Conservation (phyloP, 2,329 filamentous ascomycete genomes). For the Exophiala xenobiotica region DNA sequence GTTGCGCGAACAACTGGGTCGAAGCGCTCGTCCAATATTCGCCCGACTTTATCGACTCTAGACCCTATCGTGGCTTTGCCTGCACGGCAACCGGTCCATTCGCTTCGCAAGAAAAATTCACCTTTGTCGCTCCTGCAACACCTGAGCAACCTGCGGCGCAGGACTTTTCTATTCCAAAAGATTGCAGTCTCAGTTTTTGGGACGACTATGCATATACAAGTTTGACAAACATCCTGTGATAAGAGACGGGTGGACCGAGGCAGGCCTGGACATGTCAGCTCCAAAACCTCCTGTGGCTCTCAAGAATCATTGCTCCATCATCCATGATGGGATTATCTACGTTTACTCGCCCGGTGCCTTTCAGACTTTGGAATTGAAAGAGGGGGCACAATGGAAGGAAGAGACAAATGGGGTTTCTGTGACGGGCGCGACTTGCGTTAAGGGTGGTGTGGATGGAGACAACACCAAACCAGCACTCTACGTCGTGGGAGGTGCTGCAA, state of each 20-base stretch:
- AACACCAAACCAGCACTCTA: slow-evolving; percentile 65
- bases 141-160: background rate
- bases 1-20: background rate
- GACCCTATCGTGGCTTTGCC: background rate
- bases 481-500: slow-evolving; percentile 72
- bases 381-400: slow-evolving; percentile 70
- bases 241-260: slow-evolving; percentile 4
- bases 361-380: slow-evolving; percentile 66
- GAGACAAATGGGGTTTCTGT: slow-evolving; percentile 68
- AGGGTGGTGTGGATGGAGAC: slow-evolving; percentile 60
- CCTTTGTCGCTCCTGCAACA: background rate
- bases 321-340: slow-evolving; percentile 81
- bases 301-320: slow-evolving; percentile 75
- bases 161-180: background rate
- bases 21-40: background rate
- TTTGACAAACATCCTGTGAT: slow-evolving; percentile 10
- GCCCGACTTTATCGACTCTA: background rate
- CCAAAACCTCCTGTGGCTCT: slow-evolving; percentile 69
- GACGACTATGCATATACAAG: slow-evolving; percentile 17
- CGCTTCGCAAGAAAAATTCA: background rate
- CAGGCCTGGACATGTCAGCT: slow-evolving; percentile 59
- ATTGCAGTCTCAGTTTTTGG: background rate
- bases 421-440: slow-evolving; percentile 74
- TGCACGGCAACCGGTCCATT: slow-evolving; percentile 1
- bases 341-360: slow-evolving; percentile 75